Conservation (phyloP, 352 stramenopile genomes). For the Globisporangium cederbergense region DNA sequence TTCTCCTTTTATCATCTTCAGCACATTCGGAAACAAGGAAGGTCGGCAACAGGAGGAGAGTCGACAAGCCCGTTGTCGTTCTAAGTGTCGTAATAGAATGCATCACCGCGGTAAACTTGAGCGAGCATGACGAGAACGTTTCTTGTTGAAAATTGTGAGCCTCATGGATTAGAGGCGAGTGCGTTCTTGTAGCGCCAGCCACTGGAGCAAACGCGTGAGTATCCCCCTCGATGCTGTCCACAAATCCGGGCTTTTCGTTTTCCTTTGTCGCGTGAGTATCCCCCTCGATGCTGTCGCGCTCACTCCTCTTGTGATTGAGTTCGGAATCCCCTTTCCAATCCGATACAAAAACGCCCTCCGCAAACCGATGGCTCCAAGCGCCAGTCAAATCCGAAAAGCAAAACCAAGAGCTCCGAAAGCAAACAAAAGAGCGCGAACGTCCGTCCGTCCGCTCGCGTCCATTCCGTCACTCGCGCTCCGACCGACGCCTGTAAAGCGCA, state of each 20-base stretch:
- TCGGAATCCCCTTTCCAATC: background rate
- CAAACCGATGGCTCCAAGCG: slow-evolving; percentile 3
- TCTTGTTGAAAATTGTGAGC: no score
- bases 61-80: no score
- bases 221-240: slow-evolving; percentile 4
- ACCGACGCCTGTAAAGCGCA: background rate
- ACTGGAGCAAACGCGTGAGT: background rate
- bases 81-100: no score
- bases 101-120: no score
- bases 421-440: slow-evolving; percentile 4
- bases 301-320: background rate
- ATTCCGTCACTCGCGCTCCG: slow-evolving; percentile 7
- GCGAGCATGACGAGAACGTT: no score
- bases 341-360: background rate
- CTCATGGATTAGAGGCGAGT: no score
- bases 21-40: no score
- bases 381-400: slow-evolving; percentile 1
- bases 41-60: no score
- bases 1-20: no score
- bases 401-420: background rate
- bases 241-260: background rate
- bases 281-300: background rate
- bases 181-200: no score
- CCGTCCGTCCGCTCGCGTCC: background rate
- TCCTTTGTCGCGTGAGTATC: background rate